Percentiles rank a stretch among this genome's conserved stretches.
phyloP scores from a whole-genome alignment of 192 early-diverging fungal species.

The Phycomyces blakesleeanus region DNA sequence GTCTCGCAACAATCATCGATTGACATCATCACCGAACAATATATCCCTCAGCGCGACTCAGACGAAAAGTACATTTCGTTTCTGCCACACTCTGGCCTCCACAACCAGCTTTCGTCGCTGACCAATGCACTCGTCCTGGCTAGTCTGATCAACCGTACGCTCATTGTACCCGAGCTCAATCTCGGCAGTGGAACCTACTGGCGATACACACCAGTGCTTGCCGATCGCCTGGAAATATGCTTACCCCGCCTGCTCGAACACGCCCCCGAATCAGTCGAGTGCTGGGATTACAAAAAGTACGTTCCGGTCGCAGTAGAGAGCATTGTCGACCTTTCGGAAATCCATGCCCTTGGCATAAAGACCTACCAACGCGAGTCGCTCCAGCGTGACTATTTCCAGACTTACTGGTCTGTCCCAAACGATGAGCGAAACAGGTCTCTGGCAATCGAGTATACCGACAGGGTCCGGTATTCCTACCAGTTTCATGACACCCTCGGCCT shows the following conservation, averaged over 20 bases:
- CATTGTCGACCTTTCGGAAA: slow-evolving; percentile 21
- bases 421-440: slow-evolving; percentile 22
- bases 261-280: slow-evolving; percentile 4
- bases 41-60: background rate
- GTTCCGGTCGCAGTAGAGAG: slow-evolving; percentile 18
- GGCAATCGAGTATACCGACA: slow-evolving; percentile 25
- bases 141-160: slow-evolving; percentile 38
- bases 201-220: slow-evolving; percentile 2
- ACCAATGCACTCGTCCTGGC: slow-evolving; percentile 44
- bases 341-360: slow-evolving; percentile 15
- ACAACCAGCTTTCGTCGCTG: slow-evolving; percentile 48
- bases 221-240: slow-evolving; percentile 22
- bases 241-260: background rate
- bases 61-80: slow-evolving; percentile 42
- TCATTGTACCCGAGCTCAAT: slow-evolving; percentile 44
- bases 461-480: slow-evolving; percentile 36
- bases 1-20: background rate
- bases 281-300: slow-evolving; percentile 29
- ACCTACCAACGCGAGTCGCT: slow-evolving; percentile 20
- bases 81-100: slow-evolving; percentile 49
- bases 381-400: slow-evolving; percentile 32
- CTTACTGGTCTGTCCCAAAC: slow-evolving; percentile 26
- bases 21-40: background rate
- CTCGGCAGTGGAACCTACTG: slow-evolving; percentile 29
- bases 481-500: slow-evolving; percentile 24